Conservation (phyloP, 2,329 filamentous ascomycete species). For the Chrysoporthe puriensis region DNA sequence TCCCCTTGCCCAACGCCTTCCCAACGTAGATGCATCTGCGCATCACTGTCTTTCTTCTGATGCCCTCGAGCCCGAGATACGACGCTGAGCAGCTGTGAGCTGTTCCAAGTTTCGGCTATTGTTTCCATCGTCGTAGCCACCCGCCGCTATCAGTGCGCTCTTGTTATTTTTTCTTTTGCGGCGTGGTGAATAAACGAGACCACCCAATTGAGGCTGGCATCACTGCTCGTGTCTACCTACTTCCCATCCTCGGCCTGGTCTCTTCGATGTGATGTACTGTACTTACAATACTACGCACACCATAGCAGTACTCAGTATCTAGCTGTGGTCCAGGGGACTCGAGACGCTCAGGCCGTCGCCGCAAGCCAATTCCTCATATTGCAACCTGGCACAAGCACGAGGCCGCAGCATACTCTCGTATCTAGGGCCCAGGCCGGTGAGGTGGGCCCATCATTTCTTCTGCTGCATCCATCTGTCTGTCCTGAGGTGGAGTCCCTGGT, state of each 20-base stretch:
- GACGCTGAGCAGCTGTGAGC: conserved; percentile 17
- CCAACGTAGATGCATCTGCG: not conserved
- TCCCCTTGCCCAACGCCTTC: not conserved
- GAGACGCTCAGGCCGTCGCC: not conserved
- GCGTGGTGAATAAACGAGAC: not conserved
- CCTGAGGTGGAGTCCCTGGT: not conserved
- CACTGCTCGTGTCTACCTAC: not conserved
- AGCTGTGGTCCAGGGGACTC: not conserved
- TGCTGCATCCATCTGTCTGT: not conserved
- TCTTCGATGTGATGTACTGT: too few species aligned
- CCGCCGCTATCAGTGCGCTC: not conserved
- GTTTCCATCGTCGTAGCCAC: not conserved
- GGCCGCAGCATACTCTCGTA: not conserved
- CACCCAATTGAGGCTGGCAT: not conserved
- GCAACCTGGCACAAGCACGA: not conserved
- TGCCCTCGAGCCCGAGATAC: not conserved
- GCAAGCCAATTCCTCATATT: not conserved
- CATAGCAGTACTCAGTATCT: too few species aligned
- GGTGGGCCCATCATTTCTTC: not conserved
- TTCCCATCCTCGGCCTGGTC: not conserved
- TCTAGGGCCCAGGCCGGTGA: not conserved
- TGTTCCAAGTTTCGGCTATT: conserved; percentile 17
- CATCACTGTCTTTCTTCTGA: not conserved
- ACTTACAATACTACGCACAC: too few species aligned
- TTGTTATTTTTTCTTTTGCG: not conserved